Percentiles rank a stretch among this genome's conserved stretches.
Conservation (phyloP, 805 yeast genomes). For the Hemisphaericaspora nanyangensis region DNA sequence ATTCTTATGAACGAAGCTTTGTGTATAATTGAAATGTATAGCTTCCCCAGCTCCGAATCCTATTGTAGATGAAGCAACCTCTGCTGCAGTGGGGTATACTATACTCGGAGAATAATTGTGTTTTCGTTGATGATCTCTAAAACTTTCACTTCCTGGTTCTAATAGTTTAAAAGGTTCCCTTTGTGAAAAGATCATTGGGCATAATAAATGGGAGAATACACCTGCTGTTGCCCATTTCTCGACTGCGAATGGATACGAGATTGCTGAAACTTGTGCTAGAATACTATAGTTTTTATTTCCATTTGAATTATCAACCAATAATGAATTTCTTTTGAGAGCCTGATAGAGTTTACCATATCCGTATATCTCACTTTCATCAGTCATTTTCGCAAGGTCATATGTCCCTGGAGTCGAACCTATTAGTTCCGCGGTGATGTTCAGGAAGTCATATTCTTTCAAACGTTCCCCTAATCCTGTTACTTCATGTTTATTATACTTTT, state of each 20-base stretch:
- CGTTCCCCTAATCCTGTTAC: constrained; percentile 22
- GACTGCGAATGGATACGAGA: constrained; percentile 41
- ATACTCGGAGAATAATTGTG: constrained; percentile 31
- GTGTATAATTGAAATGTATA: constrained; percentile 41
- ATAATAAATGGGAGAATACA: constrained; percentile 44
- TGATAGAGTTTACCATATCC: constrained; percentile 50
- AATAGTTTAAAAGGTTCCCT: constrained; percentile 18
- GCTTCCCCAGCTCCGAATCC: constrained; percentile 51
- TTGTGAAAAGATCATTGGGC: constrained; percentile 40
- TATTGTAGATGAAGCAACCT: constrained; percentile 35
- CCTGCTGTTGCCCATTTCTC: constrained; percentile 28
- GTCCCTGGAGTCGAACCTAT: constrained; percentile 54
- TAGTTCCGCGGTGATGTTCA: constrained; percentile 46
- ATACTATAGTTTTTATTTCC: constrained; percentile 21
- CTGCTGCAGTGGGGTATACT: constrained; percentile 42
- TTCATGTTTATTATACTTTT: constrained; percentile 32
- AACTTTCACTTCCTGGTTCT: constrained; percentile 22
- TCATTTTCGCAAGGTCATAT: constrained; percentile 13
- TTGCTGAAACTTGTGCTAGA: constrained; percentile 46
- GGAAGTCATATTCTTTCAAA: constrained; percentile 41
- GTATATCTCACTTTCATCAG: constrained; percentile 23
- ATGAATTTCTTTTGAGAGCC: constrained; percentile 29
- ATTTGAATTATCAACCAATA: constrained; percentile 18
- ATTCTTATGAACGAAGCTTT: constrained; percentile 15
- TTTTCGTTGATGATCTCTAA: constrained; percentile 17